A percentile compares a stretch with the other conserved stretches of the same genome.
Evolutionary conservation across 306 rosid species (phyloP).

Genomic region (Castanea sativa): DNA sequence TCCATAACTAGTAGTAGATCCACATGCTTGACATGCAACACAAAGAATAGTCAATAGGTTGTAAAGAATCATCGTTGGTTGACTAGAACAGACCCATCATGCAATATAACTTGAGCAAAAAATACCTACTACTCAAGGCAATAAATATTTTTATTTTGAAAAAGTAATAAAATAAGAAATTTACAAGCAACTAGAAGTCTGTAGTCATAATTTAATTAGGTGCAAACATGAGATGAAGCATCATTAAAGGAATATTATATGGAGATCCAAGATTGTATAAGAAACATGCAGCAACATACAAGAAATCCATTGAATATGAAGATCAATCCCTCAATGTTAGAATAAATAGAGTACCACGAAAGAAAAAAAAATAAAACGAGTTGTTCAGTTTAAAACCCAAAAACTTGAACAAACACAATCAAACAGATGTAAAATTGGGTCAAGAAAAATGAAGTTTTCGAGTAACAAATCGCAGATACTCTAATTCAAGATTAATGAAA

Average conservation of each 20-base stretch:
- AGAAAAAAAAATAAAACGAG: too few relatives aligned
- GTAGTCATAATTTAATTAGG: not conserved
- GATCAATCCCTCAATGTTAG: not conserved
- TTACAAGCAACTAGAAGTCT: not conserved
- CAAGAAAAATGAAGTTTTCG: too few relatives aligned
- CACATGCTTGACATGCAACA: slow-evolving; percentile 32
- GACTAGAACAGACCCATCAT: not conserved
- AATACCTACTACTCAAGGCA: not conserved
- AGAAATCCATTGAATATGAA: not conserved
- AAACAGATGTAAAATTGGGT: too few relatives aligned
- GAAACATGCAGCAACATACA: not conserved
- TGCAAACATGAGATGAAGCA: not conserved
- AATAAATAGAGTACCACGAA: too few relatives aligned
- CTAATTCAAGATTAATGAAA: too few relatives aligned
- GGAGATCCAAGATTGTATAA: not conserved
- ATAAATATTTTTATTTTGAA: not conserved
- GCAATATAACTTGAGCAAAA: not conserved
- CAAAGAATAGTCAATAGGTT: slow-evolving; percentile 20
- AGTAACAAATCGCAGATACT: too few relatives aligned
- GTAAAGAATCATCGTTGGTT: slow-evolving; percentile 1
- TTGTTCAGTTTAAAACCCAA: too few relatives aligned
- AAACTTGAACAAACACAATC: too few relatives aligned
- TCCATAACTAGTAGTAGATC: slow-evolving; percentile 50
- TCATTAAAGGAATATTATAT: not conserved
- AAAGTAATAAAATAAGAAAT: not conserved